A percentile compares a stretch with the other conserved stretches of the same genome.
Evolutionary conservation across 2,329 filamentous ascomycete species (phyloP).

Genomic region (Lachnum nothofagi): DNA sequence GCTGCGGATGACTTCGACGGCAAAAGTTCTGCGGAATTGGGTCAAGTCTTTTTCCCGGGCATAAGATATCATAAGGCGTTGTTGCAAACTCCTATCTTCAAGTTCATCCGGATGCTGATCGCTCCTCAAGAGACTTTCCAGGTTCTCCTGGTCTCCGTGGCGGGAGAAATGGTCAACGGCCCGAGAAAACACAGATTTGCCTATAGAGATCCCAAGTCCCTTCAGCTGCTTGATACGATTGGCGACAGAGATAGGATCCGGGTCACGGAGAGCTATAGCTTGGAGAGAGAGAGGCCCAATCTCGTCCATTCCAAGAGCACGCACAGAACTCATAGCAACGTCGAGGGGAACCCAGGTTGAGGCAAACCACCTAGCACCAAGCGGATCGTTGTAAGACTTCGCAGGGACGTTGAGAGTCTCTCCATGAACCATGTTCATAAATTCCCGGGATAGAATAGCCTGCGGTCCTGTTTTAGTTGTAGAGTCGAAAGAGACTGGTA

Average conservation of each 20-base stretch:
- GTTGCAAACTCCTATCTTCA: constrained; percentile 51
- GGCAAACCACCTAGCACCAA: constrained; percentile 79
- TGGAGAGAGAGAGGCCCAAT: constrained; percentile 75
- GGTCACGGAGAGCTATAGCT: constrained; percentile 66
- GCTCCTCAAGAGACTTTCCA: constrained; percentile 37
- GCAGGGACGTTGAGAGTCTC: constrained; percentile 29
- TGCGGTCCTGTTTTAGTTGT: constrained; percentile 10
- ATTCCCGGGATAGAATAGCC: constrained; percentile 27
- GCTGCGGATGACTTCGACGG: constrained; percentile 44
- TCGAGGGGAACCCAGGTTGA: constrained; percentile 68
- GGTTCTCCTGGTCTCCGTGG: constrained; percentile 41
- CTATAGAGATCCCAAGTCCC: constrained; percentile 57
- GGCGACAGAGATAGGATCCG: constrained; percentile 50
- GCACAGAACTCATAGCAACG: constrained; percentile 63
- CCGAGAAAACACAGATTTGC: constrained; percentile 58
- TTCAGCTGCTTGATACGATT: constrained; percentile 57
- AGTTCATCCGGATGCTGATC: constrained; percentile 63
- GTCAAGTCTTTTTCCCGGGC: constrained; percentile 45
- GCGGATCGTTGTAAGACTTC: constrained; percentile 57
- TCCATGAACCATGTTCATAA: constrained; percentile 32
- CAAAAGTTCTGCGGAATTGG: constrained; percentile 51
- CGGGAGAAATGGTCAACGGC: constrained; percentile 60
- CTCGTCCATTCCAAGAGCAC: constrained; percentile 62
- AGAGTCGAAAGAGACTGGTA: constrained; percentile 20
- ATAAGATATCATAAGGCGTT: constrained; percentile 48